Conservation (phyloP, 257 asterid species). For the Solanum raphanifolium region DNA sequence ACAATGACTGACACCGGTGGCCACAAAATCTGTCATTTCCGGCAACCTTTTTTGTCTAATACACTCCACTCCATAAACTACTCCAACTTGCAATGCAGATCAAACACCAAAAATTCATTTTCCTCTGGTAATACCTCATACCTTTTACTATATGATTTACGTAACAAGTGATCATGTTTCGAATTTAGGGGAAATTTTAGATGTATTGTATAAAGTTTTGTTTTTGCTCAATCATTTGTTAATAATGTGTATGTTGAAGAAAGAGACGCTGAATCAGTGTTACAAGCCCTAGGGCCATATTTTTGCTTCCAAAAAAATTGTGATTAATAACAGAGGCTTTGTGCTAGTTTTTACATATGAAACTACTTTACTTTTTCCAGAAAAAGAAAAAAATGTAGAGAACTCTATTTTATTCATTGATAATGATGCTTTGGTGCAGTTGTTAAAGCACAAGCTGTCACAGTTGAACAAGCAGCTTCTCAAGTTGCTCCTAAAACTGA, state of each 20-base stretch:
- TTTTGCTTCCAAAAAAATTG: neutral
- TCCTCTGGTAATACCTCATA: slow-evolving; percentile 31
- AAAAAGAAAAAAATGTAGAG: neutral
- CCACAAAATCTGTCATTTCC: slow-evolving; percentile 21
- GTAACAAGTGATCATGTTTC: neutral
- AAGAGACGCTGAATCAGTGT: neutral
- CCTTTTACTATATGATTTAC: neutral
- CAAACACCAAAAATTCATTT: slow-evolving; percentile 19
- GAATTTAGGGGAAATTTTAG: neutral
- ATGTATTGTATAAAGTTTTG: neutral
- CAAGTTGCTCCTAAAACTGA: slow-evolving; percentile 50
- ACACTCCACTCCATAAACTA: slow-evolving; percentile 13
- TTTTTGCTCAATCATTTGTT: neutral
- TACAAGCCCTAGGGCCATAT: neutral
- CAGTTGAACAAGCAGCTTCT: slow-evolving; percentile 36
- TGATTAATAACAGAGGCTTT: too few species aligned
- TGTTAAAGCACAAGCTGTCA: slow-evolving; percentile 62
- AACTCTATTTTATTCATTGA: neutral
- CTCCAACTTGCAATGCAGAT: slow-evolving; percentile 34
- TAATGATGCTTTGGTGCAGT: slow-evolving; percentile 24
- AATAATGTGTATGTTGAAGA: neutral
- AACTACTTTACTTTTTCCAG: too few species aligned
- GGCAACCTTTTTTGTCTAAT: slow-evolving; percentile 12
- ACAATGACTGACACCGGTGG: slow-evolving; percentile 3
- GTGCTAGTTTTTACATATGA: too few species aligned